Conservation (phyloP, 805 yeast species). For the Zygosaccharomyces rouxii region DNA sequence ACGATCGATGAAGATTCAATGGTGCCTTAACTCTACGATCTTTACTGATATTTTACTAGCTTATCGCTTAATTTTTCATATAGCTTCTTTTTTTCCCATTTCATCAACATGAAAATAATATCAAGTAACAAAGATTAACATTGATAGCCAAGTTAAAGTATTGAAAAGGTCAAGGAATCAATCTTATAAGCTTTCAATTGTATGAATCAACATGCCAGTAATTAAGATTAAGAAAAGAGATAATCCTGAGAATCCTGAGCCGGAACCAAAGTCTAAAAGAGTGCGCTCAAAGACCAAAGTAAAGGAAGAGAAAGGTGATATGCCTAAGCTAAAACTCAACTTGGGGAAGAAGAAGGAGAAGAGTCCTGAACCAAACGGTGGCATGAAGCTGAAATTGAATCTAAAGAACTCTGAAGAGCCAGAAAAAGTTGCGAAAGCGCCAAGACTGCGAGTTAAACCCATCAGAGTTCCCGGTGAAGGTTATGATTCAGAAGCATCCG, state of each 20-base stretch:
- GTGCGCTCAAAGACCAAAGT: slow-evolving; percentile 22
- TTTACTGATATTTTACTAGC: slow-evolving; percentile 1
- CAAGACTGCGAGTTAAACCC: slow-evolving; percentile 52
- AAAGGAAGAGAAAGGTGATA: slow-evolving; percentile 12
- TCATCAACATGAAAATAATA: neutral
- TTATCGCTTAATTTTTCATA: slow-evolving; percentile 5
- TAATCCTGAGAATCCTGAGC: slow-evolving; percentile 13
- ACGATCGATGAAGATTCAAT: neutral
- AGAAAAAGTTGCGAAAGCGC: slow-evolving; percentile 31
- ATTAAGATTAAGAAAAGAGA: slow-evolving; percentile 30
- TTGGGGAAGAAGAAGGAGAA: slow-evolving; percentile 17
- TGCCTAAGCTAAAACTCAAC: slow-evolving; percentile 26
- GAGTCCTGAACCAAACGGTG: slow-evolving; percentile 10
- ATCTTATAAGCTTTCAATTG: neutral
- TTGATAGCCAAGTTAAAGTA: neutral
- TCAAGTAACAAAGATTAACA: neutral
- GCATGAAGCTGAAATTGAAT: slow-evolving; percentile 23
- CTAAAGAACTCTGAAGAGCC: slow-evolving; percentile 30
- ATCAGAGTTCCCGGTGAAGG: slow-evolving; percentile 86
- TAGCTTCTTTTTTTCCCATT: neutral
- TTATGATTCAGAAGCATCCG: slow-evolving; percentile 95
- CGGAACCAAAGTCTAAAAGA: slow-evolving; percentile 23
- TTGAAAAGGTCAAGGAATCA: neutral
- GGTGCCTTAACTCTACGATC: neutral
- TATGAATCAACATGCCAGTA: slow-evolving; percentile 19